These are phyloP conservation scores for Sphagnum tenellum DNA, from an alignment of 225 moss, liverwort and hornwort species.

Conservation along the genomic window DNA sequence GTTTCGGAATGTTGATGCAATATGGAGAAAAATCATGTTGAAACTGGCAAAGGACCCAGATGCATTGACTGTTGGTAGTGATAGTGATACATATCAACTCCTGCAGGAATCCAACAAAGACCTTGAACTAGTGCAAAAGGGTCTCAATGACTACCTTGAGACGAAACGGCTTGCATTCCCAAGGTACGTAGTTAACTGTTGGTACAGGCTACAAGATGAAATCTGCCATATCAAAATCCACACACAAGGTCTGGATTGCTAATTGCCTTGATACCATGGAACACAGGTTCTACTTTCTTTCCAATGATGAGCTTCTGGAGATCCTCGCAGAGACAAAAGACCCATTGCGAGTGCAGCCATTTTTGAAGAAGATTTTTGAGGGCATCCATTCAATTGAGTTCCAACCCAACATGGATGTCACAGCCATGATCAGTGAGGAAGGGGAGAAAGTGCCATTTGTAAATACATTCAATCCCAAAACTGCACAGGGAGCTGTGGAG, in stretches of 20 bases:
- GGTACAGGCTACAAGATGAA: no score
- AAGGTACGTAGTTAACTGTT: constrained; percentile 5
- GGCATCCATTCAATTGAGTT: constrained; percentile 63
- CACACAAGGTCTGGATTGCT: no score
- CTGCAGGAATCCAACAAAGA: constrained; percentile 42
- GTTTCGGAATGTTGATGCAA: constrained; percentile 48
- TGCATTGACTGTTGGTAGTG: constrained; percentile 49
- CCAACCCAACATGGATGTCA: constrained; percentile 25
- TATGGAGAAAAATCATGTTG: constrained; percentile 61
- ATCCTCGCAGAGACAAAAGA: constrained; percentile 66
- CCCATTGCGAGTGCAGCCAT: constrained; percentile 58
- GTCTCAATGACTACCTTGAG: constrained; percentile 60
- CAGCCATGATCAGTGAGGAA: constrained; percentile 69
- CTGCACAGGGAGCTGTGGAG: constrained; percentile 71
- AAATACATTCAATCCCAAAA: constrained; percentile 67
- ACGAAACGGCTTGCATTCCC: constrained; percentile 57
- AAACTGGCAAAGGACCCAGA: constrained; percentile 53
- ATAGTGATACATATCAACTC: constrained; percentile 51
- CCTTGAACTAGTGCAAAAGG: constrained; percentile 53
- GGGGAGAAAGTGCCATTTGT: constrained; percentile 64
- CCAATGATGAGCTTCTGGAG: constrained; percentile 68
- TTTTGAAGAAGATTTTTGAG: constrained; percentile 71
- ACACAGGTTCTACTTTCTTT: constrained; percentile 66
- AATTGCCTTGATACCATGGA: no score
- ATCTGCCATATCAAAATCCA: no score